A percentile compares a stretch with the other conserved stretches of the same genome.
Evolutionary conservation across 306 rosid species (phyloP).

Genomic region (Oemleria cerasiformis): DNA sequence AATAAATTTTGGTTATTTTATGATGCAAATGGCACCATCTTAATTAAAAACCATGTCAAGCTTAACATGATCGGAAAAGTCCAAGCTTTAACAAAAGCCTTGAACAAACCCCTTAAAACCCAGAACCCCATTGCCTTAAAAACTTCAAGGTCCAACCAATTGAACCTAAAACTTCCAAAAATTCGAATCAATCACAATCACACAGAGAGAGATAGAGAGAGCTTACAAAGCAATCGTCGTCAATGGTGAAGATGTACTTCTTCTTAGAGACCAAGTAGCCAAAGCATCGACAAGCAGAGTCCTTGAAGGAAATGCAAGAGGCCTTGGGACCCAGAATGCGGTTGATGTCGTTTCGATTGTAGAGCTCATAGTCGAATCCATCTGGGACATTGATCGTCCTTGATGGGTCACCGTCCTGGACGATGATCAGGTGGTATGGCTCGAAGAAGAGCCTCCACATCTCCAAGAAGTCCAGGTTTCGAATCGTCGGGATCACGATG

Average conservation of each 20-base stretch:
- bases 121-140: not conserved
- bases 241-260: conserved; percentile 85
- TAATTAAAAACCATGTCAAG: not conserved
- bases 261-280: conserved; percentile 84
- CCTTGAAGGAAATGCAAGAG: conserved; percentile 84
- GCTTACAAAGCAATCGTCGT: conserved; percentile 88
- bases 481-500: conserved; percentile 86
- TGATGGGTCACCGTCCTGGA: conserved; percentile 79
- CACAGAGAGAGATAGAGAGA: not conserved
- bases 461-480: conserved; percentile 83
- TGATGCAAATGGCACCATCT: not conserved
- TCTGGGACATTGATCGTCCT: conserved; percentile 57
- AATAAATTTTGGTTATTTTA: not conserved
- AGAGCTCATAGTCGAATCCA: conserved; percentile 66
- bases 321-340: conserved; percentile 60
- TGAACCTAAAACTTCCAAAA: not conserved
- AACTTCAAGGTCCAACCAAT: not conserved
- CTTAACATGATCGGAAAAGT: not conserved
- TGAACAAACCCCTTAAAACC: not conserved
- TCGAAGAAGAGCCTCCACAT: conserved; percentile 82
- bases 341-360: conserved; percentile 56
- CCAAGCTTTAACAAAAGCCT: not conserved
- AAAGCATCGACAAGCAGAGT: conserved; percentile 81
- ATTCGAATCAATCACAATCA: not conserved
- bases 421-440: conserved; percentile 64